These are phyloP conservation scores for Cladorrhinum sp. DNA, from an alignment of 2,329 filamentous ascomycete species.

Conservation along the genomic window DNA sequence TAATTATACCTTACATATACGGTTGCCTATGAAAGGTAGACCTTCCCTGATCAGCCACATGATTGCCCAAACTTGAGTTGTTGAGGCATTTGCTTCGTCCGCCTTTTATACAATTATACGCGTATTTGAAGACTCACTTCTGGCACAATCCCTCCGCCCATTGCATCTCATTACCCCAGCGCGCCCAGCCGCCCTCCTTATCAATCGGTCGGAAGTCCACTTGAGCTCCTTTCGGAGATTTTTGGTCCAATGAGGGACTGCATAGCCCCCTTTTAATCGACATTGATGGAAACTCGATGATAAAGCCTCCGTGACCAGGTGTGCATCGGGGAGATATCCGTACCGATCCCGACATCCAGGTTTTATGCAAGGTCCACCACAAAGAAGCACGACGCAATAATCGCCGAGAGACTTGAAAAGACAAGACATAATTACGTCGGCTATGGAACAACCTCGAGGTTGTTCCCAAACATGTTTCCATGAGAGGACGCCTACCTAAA, in stretches of 20 bases:
- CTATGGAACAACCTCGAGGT: background rate
- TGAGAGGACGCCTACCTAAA: background rate
- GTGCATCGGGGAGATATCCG: background rate
- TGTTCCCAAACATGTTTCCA: background rate
- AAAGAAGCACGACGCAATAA: background rate
- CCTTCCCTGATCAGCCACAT: background rate
- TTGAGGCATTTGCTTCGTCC: background rate
- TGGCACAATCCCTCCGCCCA: too few relatives aligned
- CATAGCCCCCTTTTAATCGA: background rate
- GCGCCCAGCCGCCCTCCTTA: background rate
- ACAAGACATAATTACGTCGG: background rate
- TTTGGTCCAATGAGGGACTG: background rate
- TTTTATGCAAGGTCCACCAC: background rate
- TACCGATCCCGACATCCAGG: background rate
- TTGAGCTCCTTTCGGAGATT: background rate
- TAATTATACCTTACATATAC: too few relatives aligned
- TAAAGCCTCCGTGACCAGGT: background rate
- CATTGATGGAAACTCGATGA: background rate
- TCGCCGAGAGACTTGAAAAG: background rate
- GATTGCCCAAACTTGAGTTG: background rate
- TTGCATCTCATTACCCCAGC: background rate
- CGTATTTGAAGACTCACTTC: background rate
- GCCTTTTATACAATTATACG: background rate
- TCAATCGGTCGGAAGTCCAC: constrained; percentile 1
- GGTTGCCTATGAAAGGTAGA: too few relatives aligned